These are phyloP conservation scores for Trichoderma breve DNA, from an alignment of 2,329 filamentous ascomycete genomes.

Conservation along the genomic window DNA sequence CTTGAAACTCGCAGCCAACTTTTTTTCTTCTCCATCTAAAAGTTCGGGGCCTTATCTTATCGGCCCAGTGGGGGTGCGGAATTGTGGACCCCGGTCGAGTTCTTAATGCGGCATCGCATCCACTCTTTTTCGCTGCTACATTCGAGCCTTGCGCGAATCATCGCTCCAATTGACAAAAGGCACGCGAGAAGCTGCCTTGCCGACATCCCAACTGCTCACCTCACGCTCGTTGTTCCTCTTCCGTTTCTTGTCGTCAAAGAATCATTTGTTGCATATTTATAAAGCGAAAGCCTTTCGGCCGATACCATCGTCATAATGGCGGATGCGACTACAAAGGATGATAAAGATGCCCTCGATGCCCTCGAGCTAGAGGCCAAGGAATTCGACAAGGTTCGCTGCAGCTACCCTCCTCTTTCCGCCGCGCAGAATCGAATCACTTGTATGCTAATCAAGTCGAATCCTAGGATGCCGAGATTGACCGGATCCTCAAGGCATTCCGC, in stretches of 20 bases:
- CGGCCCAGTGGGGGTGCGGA: constrained; percentile 30
- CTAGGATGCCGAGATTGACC: constrained; percentile 91
- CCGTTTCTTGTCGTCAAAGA: not conserved
- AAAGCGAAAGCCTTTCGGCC: not conserved
- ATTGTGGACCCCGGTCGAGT: not conserved
- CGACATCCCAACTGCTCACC: not conserved
- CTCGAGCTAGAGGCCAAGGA: constrained; percentile 85
- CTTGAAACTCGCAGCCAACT: constrained; percentile 25
- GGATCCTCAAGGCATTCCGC: constrained; percentile 87
- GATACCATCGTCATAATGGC: constrained; percentile 33
- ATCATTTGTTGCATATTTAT: not conserved
- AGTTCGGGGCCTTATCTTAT: constrained; percentile 39
- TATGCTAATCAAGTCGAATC: constrained; percentile 23
- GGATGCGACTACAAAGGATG: constrained; percentile 47
- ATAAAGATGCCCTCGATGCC: constrained; percentile 74
- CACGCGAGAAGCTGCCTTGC: constrained; percentile 13
- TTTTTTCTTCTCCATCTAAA: constrained; percentile 32
- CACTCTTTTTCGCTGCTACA: constrained; percentile 6
- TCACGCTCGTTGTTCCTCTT: not conserved
- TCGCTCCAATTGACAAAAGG: constrained; percentile 7
- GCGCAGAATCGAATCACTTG: too few species aligned
- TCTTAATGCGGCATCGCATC: constrained; percentile 19
- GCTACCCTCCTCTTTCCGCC: not conserved
- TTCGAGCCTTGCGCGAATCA: constrained; percentile 5
- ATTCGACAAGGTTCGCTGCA: constrained; percentile 70